Evolutionary conservation across 2,329 filamentous ascomycete genomes (phyloP).

Genomic region (Cryphonectria nitschkei): DNA sequence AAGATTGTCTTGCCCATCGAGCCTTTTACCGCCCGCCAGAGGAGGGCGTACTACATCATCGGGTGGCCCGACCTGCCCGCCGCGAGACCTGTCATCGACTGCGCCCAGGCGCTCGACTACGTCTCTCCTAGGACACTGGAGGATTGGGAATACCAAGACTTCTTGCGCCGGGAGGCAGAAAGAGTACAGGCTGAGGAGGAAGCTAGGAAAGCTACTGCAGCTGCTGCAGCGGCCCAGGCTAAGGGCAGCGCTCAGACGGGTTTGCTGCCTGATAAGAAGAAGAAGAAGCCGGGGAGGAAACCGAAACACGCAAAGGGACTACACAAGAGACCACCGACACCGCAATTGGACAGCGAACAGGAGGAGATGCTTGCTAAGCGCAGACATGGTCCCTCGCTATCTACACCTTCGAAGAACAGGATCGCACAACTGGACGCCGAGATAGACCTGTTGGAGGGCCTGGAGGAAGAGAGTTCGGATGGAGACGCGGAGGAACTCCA

Average conservation of each 20-base stretch:
- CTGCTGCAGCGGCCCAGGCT: background rate
- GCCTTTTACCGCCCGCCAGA: constrained; percentile 39
- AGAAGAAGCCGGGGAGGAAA: constrained; percentile 27
- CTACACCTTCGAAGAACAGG: constrained; percentile 44
- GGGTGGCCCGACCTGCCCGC: constrained; percentile 58
- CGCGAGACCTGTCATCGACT: constrained; percentile 51
- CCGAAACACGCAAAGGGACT: constrained; percentile 16
- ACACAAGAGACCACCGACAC: constrained; percentile 10
- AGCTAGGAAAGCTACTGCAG: constrained; percentile 29
- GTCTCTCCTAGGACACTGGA: constrained; percentile 61
- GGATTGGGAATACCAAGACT: constrained; percentile 56
- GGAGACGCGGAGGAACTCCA: constrained; percentile 37
- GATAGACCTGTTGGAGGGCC: constrained; percentile 25
- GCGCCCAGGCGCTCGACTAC: constrained; percentile 57
- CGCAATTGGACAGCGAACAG: constrained; percentile 30
- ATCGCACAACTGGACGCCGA: constrained; percentile 34
- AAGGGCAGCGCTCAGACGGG: background rate
- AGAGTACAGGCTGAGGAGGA: constrained; percentile 37
- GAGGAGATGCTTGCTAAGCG: constrained; percentile 37
- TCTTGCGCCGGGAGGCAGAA: constrained; percentile 48
- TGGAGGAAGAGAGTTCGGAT: constrained; percentile 18
- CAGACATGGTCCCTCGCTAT: constrained; percentile 43
- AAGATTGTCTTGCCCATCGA: constrained; percentile 50
- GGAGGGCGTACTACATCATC: constrained; percentile 57
- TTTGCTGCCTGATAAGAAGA: constrained; percentile 9